Evolutionary conservation across 2,329 filamentous ascomycete species (phyloP).

Genomic region (Penicillium carneum): DNA sequence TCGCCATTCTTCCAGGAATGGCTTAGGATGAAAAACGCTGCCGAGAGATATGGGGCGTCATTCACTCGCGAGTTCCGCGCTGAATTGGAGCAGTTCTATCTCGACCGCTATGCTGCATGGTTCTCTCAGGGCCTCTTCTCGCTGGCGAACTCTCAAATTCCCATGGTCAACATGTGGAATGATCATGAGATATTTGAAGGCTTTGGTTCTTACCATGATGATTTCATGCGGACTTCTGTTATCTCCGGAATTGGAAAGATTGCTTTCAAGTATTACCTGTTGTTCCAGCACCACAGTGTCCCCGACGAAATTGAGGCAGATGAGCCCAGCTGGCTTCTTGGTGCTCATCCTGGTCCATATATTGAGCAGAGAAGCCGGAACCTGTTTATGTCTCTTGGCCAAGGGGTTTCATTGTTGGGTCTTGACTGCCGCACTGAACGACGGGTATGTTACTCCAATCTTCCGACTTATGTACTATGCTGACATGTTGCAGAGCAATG

Average conservation of each 20-base stretch:
- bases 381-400: slow-evolving; percentile 82
- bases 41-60: slow-evolving; percentile 78
- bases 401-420: slow-evolving; percentile 79
- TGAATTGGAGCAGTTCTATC: slow-evolving; percentile 86
- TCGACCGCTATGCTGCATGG: slow-evolving; percentile 89
- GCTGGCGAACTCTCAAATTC: slow-evolving; percentile 91
- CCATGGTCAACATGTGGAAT: slow-evolving; percentile 98
- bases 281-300: slow-evolving; percentile 95
- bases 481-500: slow-evolving; percentile 63
- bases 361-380: slow-evolving; percentile 86
- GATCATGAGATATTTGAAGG: slow-evolving; percentile 93
- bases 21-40: slow-evolving; percentile 79
- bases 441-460: slow-evolving; percentile 60
- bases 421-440: slow-evolving; percentile 92
- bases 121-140: slow-evolving; percentile 94
- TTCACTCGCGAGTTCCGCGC: slow-evolving; percentile 84
- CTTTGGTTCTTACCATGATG: slow-evolving; percentile 88
- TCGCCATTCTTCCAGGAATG: slow-evolving; percentile 81
- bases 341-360: slow-evolving; percentile 81
- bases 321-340: slow-evolving; percentile 91
- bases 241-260: slow-evolving; percentile 89
- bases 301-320: slow-evolving; percentile 78
- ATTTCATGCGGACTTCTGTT: slow-evolving; percentile 88
- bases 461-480: slow-evolving; percentile 6
- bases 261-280: slow-evolving; percentile 97